These are phyloP conservation scores for Nakazawaea laoshanensis DNA, from an alignment of 805 yeast species.

Conservation along the genomic window DNA sequence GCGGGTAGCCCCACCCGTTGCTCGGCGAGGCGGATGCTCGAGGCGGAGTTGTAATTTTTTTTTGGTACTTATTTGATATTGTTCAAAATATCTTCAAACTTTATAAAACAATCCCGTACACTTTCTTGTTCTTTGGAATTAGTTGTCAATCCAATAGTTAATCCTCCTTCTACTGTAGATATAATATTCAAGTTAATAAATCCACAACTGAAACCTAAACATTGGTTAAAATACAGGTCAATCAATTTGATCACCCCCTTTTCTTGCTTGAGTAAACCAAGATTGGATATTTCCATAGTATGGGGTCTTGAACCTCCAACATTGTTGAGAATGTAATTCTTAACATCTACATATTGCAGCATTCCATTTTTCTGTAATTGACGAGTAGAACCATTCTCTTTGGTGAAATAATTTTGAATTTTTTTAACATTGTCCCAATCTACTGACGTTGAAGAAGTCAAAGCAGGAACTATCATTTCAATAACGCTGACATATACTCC, in stretches of 20 bases:
- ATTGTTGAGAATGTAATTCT: not conserved
- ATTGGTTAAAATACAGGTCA: conserved; percentile 7
- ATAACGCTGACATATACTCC: conserved; percentile 3
- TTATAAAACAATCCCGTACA: too few relatives aligned
- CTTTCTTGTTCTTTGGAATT: not conserved
- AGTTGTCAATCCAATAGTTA: conserved; percentile 6
- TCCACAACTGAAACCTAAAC: conserved; percentile 2
- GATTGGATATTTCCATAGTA: conserved; percentile 4
- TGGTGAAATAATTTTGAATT: not conserved
- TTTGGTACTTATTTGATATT: not conserved
- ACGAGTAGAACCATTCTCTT: not conserved
- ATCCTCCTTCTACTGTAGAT: conserved; percentile 4
- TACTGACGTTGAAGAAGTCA: not conserved
- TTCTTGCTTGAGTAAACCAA: conserved; percentile 1
- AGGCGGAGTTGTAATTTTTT: too few relatives aligned
- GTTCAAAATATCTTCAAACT: too few relatives aligned
- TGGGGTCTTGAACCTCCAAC: not conserved
- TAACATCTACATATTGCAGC: conserved; percentile 6
- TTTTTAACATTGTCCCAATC: conserved; percentile 1
- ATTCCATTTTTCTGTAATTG: not conserved
- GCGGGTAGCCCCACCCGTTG: too few relatives aligned
- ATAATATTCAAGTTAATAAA: conserved; percentile 1
- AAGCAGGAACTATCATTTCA: not conserved
- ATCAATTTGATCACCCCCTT: not conserved
- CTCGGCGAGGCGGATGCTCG: too few relatives aligned